A percentile compares a stretch with the other conserved stretches of the same genome.
These are phyloP conservation scores for Paramecium biaurelia DNA, from an alignment of 73 alveolate genomes.

Conservation along the genomic window DNA sequence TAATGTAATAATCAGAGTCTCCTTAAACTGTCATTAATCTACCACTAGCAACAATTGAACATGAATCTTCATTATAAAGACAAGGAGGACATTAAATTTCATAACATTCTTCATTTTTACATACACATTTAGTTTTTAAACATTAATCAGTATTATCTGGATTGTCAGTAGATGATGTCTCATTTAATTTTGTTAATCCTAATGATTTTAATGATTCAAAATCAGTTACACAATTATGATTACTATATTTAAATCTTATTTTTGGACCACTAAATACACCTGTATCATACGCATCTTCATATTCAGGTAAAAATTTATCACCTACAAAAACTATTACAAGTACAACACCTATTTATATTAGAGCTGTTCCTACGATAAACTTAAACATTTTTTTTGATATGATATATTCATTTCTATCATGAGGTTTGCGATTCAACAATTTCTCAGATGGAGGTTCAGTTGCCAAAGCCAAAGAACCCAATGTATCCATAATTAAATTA, in stretches of 20 bases:
- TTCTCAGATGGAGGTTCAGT: slow-evolving; percentile 95
- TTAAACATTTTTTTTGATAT: slow-evolving; percentile 91
- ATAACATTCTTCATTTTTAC: not conserved
- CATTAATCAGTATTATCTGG: not conserved
- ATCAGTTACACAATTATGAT: not conserved
- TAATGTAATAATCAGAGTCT: slow-evolving; percentile 67
- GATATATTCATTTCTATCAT: slow-evolving; percentile 90
- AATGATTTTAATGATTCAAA: not conserved
- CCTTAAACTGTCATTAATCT: slow-evolving; percentile 68
- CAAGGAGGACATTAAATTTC: slow-evolving; percentile 1
- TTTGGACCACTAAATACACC: slow-evolving; percentile 3
- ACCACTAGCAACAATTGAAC: slow-evolving; percentile 62
- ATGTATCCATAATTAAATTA: slow-evolving; percentile 93
- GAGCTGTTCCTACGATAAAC: slow-evolving; percentile 82
- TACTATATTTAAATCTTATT: not conserved
- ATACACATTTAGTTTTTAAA: not conserved
- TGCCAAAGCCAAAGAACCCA: slow-evolving; percentile 95
- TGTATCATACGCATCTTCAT: slow-evolving; percentile 53
- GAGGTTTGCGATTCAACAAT: slow-evolving; percentile 84
- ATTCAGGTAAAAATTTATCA: slow-evolving; percentile 61
- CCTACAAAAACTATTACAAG: slow-evolving; percentile 68
- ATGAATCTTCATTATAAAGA: not conserved
- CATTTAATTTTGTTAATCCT: not conserved
- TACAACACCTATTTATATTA: slow-evolving; percentile 77
- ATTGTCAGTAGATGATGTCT: not conserved